phyloP scores from a whole-genome alignment of 345 rosid species.

The Kandelia obovata region DNA sequence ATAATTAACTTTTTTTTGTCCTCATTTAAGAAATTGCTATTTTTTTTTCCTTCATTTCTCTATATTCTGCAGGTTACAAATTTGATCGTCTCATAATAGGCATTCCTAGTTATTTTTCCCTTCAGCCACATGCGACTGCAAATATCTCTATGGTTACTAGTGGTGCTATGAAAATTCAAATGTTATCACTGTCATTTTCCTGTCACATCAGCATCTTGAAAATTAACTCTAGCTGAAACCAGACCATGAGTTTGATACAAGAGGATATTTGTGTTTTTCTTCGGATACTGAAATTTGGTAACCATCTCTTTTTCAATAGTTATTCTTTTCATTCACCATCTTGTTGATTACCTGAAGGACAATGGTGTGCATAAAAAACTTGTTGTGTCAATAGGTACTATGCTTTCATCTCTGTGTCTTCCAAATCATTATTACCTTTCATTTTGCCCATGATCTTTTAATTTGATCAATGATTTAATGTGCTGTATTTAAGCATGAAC shows the following conservation, averaged over 20 bases:
- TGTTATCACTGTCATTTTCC: not conserved
- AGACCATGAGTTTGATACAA: not conserved
- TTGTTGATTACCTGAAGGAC: no score
- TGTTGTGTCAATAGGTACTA: no score
- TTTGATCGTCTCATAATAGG: no score
- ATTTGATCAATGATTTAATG: no score
- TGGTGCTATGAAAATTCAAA: not conserved
- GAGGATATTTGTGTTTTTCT: not conserved
- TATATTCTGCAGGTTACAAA: no score
- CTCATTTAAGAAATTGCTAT: not conserved
- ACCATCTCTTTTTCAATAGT: no score
- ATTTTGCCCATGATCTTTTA: no score
- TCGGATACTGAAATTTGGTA: not conserved
- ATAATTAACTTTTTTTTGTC: not conserved
- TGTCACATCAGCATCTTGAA: not conserved
- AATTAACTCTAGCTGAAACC: not conserved
- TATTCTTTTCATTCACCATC: no score
- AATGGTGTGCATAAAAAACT: no score
- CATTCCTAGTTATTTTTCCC: not conserved
- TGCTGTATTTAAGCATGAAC: not conserved
- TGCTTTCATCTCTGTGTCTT: no score
- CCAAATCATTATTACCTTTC: no score
- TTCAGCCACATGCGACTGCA: not conserved
- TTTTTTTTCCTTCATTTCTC: not conserved
- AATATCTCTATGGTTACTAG: not conserved